phyloP scores from a whole-genome alignment of 2,329 filamentous ascomycete genomes.

The Elsinoe fawcettii region DNA sequence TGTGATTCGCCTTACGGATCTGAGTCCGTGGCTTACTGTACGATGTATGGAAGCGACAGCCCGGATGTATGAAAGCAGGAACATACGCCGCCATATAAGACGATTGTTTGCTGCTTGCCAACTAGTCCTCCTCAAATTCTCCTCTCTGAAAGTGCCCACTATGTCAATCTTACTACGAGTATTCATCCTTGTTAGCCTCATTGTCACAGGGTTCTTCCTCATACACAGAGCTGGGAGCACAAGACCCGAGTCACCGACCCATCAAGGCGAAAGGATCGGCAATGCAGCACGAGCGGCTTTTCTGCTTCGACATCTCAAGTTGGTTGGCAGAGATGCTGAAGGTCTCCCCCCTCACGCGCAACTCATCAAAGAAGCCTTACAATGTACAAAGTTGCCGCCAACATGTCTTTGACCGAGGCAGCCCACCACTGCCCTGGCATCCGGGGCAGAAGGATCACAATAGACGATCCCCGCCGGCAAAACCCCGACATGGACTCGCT shows the following conservation, averaged over 20 bases:
- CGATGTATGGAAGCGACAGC: no score
- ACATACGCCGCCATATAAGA: no score
- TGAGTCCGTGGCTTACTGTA: no score
- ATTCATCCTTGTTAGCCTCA: background rate
- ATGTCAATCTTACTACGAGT: background rate
- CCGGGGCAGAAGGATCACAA: background rate
- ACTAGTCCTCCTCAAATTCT: no score
- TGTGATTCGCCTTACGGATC: no score
- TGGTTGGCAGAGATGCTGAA: background rate
- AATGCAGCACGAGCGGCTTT: slow-evolving; percentile 1
- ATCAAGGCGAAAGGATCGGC: background rate
- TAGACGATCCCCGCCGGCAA: background rate
- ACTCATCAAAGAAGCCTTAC: background rate
- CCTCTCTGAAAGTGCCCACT: background rate
- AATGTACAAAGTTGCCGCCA: background rate
- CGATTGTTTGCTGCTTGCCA: no score
- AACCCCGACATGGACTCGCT: background rate
- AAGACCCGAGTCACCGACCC: background rate
- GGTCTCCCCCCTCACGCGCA: background rate
- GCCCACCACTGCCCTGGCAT: background rate
- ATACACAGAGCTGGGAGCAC: background rate
- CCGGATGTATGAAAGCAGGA: no score
- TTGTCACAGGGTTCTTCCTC: background rate
- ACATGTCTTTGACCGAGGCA: background rate
- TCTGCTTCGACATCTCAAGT: background rate